Evolutionary conservation across 139 green algal species (phyloP).

Genomic region (Micractinium sp.): DNA sequence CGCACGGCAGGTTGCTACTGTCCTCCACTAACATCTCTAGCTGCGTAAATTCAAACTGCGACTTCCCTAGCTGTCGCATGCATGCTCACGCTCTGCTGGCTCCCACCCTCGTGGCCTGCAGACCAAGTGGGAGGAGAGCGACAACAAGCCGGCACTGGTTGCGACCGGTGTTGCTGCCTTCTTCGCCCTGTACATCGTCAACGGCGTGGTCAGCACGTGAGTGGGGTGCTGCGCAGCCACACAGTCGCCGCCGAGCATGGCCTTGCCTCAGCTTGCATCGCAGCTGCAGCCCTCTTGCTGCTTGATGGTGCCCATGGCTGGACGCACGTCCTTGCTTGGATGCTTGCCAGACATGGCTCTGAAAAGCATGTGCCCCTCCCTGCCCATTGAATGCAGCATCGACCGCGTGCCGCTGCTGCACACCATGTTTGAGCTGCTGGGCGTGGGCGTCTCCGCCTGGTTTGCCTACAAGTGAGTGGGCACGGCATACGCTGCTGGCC

Average conservation of each 20-base stretch:
- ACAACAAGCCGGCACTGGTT: constrained; percentile 51
- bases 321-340: too few relatives aligned
- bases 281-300: background rate
- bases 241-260: background rate
- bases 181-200: constrained; percentile 44
- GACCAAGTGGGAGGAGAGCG: constrained; percentile 47
- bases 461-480: constrained; percentile 35
- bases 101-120: background rate
- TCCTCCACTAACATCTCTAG: background rate
- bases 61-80: too few relatives aligned
- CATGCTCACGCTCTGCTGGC: background rate
- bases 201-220: constrained; percentile 32
- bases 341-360: background rate
- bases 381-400: background rate
- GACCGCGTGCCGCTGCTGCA: constrained; percentile 46
- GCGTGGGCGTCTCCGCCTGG: constrained; percentile 41
- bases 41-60: too few relatives aligned
- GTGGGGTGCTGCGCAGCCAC: background rate
- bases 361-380: too few relatives aligned
- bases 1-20: too few relatives aligned
- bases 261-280: background rate
- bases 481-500: background rate
- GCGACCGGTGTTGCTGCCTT: constrained; percentile 32
- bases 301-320: background rate
- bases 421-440: constrained; percentile 50